A percentile compares a stretch with the other conserved stretches of the same genome.
phyloP scores from a whole-genome alignment of 495 filamentous ascomycete species.

The Neurospora sp. region DNA sequence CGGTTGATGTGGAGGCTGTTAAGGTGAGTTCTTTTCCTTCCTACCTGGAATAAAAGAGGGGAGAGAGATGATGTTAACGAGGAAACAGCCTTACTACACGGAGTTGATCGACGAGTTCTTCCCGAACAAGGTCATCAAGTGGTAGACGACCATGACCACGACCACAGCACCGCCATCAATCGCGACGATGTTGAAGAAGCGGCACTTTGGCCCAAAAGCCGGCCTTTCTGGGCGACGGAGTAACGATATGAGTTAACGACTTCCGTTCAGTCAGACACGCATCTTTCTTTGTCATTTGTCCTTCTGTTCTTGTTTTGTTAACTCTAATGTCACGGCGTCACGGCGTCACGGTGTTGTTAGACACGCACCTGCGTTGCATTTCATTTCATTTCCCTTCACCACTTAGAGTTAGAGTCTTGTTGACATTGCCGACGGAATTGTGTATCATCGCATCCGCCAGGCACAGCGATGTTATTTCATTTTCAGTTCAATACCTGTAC shows the following conservation, averaged over 20 bases:
- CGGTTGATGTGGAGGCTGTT: conserved; percentile 61
- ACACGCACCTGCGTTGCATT: background rate
- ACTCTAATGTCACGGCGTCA: background rate
- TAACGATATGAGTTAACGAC: background rate
- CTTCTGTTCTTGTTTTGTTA: background rate
- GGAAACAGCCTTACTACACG: conserved; percentile 59
- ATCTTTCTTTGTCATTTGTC: background rate
- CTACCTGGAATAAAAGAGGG: no score
- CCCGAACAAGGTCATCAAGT: conserved; percentile 62
- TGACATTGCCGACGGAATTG: background rate
- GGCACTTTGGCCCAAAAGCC: background rate
- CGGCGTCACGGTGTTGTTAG: background rate
- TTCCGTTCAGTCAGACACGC: background rate
- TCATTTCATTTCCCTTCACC: background rate
- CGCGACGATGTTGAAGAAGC: background rate
- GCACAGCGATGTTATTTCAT: background rate
- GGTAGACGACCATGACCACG: conserved; percentile 36
- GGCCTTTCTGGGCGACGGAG: background rate
- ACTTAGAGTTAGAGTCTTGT: background rate
- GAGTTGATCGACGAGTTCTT: conserved; percentile 83
- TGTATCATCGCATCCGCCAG: background rate
- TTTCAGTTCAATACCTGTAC: background rate
- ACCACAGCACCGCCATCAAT: background rate
- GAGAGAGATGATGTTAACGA: no score
- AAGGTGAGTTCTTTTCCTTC: conserved; percentile 49